Base-by-base conservation (phyloP, 139 green algal species). In the Coccomyxa sp. region DNA sequence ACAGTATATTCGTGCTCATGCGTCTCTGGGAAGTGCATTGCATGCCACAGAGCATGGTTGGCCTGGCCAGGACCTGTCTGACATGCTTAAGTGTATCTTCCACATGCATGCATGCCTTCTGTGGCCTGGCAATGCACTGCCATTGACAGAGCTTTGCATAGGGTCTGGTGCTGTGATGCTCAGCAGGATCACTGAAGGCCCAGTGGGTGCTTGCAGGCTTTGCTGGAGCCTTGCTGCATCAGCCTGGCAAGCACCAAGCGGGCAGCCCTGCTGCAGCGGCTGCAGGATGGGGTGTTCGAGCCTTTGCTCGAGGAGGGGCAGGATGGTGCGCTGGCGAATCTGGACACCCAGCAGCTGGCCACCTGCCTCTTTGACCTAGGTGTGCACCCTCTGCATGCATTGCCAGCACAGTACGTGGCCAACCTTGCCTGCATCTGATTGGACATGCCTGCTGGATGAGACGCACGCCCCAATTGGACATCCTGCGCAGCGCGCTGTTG, bases 191-290 rank as follows among this genome's bases (percentile, higher is more conserved):
- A 22, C 22, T 27, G 50, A 22, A 39, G 24, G 75, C 1, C 24
- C 64, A 37, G 7, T 37, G 12, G 64, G 29, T 71, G 2, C 50
- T 73, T 92, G 74, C 37, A 68, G 38, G 70, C 68, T 41, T 82
- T 95, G 78, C 77, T 96, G 39, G 71, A 83, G 86, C 91, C 92
- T 0, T 95, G 92, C 78, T 71, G 73, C 2, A 34, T 55, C 18
- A 74, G 77, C 40, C 27, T 93, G 76, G 44, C 64, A 31, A 27
- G 22, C 0, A 72, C 55, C 0, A 72, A 68, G 10, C 84, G 90
- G 34, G 44, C 84, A 40, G 73, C 85, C 0, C 70, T 86, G 76
- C n/a, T 88, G 77, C 38, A 31, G 33, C 50, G 83, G 27, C 44
- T 89, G 18, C 33, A 73, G 33, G 70, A 91, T 39, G 82, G 78